Conservation (phyloP, 2,329 filamentous ascomycete genomes). For the Epichloe scottii region DNA sequence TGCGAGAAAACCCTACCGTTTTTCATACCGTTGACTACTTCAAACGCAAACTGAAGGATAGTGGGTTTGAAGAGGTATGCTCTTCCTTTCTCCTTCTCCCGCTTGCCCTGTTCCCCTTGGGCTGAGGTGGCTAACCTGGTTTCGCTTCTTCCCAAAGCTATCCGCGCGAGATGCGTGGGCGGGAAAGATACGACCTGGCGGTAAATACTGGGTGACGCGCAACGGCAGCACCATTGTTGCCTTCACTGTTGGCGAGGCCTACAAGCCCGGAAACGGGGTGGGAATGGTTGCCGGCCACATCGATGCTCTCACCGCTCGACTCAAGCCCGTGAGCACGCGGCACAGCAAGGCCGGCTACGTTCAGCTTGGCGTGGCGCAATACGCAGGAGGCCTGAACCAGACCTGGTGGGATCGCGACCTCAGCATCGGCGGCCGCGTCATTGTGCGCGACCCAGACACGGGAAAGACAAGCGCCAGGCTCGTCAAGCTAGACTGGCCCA, state of each 20-base stretch:
- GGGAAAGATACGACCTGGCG: slow-evolving; percentile 58
- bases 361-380: slow-evolving; percentile 84
- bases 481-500: slow-evolving; percentile 88
- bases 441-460: slow-evolving; percentile 59
- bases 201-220: slow-evolving; percentile 79
- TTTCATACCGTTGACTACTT: slow-evolving; percentile 83
- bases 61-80: slow-evolving; percentile 59
- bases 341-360: slow-evolving; percentile 75
- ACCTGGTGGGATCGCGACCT: slow-evolving; percentile 98
- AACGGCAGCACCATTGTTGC: slow-evolving; percentile 80
- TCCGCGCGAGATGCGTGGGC: slow-evolving; percentile 70
- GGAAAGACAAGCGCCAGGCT: slow-evolving; percentile 71
- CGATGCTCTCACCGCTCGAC: slow-evolving; percentile 76
- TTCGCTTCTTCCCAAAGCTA: slow-evolving; percentile 33
- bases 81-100: neutral
- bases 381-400: slow-evolving; percentile 72
- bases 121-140: neutral
- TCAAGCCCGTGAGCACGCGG: slow-evolving; percentile 84
- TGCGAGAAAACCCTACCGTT: slow-evolving; percentile 81
- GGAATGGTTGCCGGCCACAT: slow-evolving; percentile 87
- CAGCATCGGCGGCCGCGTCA: slow-evolving; percentile 75
- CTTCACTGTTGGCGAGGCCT: slow-evolving; percentile 70
- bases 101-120: neutral
- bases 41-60: slow-evolving; percentile 54
- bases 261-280: slow-evolving; percentile 73